phyloP scores from a whole-genome alignment of 1,284 basidiomycete genomes.

The Takashimella koratensis region DNA sequence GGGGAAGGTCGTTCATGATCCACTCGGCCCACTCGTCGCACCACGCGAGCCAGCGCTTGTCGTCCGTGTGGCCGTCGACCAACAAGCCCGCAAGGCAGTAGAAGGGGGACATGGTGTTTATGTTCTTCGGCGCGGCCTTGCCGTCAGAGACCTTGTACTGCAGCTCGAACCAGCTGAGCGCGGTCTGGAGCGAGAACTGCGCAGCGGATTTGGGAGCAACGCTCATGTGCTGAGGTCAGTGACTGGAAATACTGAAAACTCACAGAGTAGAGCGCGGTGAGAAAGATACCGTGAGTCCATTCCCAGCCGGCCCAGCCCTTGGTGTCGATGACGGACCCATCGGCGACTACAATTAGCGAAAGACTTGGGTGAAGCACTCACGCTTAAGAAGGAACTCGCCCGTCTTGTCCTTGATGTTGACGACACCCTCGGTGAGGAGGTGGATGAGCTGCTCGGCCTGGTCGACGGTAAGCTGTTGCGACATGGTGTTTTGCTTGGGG shows the following conservation, averaged over 20 bases:
- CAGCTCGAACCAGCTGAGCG: constrained; percentile 57
- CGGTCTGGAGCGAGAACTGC: constrained; percentile 52
- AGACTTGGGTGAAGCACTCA: constrained; percentile 12
- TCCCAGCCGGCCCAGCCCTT: constrained; percentile 66
- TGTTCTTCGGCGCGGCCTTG: constrained; percentile 61
- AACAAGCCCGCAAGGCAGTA: constrained; percentile 58
- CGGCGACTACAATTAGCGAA: constrained; percentile 47
- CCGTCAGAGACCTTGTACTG: constrained; percentile 52
- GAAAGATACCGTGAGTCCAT: constrained; percentile 59
- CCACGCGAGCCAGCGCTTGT: constrained; percentile 33
- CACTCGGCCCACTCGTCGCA: constrained; percentile 64
- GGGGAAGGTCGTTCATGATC: constrained; percentile 60
- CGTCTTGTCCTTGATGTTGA: constrained; percentile 60
- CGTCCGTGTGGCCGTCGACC: constrained; percentile 25
- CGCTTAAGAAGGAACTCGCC: constrained; percentile 58
- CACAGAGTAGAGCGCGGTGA: constrained; percentile 24
- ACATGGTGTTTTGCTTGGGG: background rate
- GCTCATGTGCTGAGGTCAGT: constrained; percentile 29
- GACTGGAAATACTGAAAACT: background rate
- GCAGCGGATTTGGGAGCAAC: constrained; percentile 49
- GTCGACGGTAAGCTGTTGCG: constrained; percentile 17
- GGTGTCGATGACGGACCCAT: constrained; percentile 62
- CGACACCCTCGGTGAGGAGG: constrained; percentile 57
- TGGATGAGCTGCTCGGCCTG: constrained; percentile 48
- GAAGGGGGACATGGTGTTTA: constrained; percentile 65